phyloP scores from a whole-genome alignment of 257 asterid species.

The Solanum appendiculatum region DNA sequence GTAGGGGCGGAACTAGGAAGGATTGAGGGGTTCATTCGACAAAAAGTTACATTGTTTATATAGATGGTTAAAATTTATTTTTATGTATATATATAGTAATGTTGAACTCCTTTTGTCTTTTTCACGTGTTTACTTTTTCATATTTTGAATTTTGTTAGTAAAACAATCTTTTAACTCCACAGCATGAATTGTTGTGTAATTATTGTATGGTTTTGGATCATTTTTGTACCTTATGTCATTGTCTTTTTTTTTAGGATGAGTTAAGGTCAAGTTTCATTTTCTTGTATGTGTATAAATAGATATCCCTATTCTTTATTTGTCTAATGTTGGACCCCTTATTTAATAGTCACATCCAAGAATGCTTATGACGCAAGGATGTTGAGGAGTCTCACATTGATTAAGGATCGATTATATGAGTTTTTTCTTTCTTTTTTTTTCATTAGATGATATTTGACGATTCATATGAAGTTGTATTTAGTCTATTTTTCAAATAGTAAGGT shows the following conservation, averaged over 20 bases:
- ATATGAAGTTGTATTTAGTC: too few relatives aligned
- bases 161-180: background rate
- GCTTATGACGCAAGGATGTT: background rate
- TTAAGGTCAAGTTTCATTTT: background rate
- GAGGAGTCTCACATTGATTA: background rate
- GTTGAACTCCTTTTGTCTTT: background rate
- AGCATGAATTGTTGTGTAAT: background rate
- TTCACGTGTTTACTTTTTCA: background rate
- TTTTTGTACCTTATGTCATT: background rate
- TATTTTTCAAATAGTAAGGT: background rate
- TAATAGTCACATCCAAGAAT: background rate
- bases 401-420: background rate
- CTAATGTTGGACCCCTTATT: background rate
- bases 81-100: background rate
- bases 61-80: background rate
- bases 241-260: background rate
- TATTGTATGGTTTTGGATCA: background rate
- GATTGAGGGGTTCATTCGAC: background rate
- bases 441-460: too few relatives aligned
- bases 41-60: too few relatives aligned
- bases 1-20: background rate
- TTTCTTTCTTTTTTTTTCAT: too few relatives aligned
- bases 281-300: background rate
- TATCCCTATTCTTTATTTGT: background rate
- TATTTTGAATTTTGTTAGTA: background rate